Evolutionary conservation across 1,139 yeast species (phyloP).

Genomic region (Candida neerlandica): DNA sequence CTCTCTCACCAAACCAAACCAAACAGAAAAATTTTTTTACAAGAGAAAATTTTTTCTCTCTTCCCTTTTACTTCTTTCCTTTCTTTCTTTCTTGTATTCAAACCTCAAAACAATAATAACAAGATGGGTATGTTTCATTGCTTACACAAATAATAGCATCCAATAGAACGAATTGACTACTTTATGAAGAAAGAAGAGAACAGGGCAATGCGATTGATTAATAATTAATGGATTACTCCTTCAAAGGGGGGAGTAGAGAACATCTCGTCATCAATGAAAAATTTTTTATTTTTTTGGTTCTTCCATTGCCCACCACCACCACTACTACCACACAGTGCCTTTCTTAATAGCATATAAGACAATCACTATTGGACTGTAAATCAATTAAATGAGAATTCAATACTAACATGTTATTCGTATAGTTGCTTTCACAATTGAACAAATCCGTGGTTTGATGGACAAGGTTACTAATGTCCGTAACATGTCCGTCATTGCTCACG

Average conservation of each 20-base stretch:
- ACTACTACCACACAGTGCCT: neutral
- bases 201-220: neutral
- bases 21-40: neutral
- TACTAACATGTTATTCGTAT: constrained; percentile 16
- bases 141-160: neutral
- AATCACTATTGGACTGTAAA: neutral
- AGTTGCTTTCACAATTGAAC: constrained; percentile 83
- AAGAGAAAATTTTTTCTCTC: neutral
- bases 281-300: constrained; percentile 1
- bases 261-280: neutral
- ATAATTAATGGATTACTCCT: neutral
- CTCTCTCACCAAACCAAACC: neutral
- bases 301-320: neutral
- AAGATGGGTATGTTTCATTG: constrained; percentile 44
- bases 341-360: neutral
- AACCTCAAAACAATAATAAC: constrained; percentile 19
- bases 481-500: constrained; percentile 99
- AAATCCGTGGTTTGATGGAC: constrained; percentile 99
- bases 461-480: constrained; percentile 99
- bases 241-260: neutral
- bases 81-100: constrained; percentile 17
- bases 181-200: neutral
- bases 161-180: neutral
- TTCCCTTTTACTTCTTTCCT: neutral
- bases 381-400: too few species aligned